Base-by-base conservation (phyloP, 805 yeast species). In the Wickerhamiella bombiphila region DNA sequence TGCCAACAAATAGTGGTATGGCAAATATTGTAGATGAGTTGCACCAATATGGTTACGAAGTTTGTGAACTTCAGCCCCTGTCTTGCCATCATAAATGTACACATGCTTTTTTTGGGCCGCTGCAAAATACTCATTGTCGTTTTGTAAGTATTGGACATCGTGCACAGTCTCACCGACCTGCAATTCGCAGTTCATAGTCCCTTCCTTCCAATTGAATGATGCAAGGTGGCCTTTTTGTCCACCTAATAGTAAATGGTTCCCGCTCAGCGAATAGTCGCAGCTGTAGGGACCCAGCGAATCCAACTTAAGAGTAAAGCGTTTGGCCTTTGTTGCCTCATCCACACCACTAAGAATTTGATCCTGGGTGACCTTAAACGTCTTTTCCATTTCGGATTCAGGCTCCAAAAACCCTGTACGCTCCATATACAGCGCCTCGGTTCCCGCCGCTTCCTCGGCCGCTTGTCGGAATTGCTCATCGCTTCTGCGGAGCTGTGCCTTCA, bases 181-280 rank as follows among this genome's bases (percentile, higher is more conserved):
- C 38, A 91, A 57, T 57, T 91, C 99, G 32, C 93, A 75, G 43
- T 74, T 77, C 24, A 88, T 60, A 29, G 64, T 66, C 11, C 97
- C 97, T 29, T 74, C 72, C 54, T 93, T 73, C 96, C 98, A 91
- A 61, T 91, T 95, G 66, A 91, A 77, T 2, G 91, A 73, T 0
- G 98, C 97, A 36, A 91, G 74, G 63, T 91, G 98, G 3, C 99
- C 99, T 55, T 82, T 83, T 34, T 68, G 67, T 15, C 99, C 99
- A 8, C 86, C 91, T 17, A 91, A 62, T 25, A 91, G 65, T 35
- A 91, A 57, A 45, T 77, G 78, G 43, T 94, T 74, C 38, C 99
- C 98, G 49, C 83, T 83, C 57, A 88, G 68, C 2, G 91, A 71
- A 56, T 78, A 91, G 56, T 88, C 85, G 7, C 80, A 54, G 4